phyloP scores from a whole-genome alignment of 1,284 basidiomycete species.

The Trichosporon sp. region DNA sequence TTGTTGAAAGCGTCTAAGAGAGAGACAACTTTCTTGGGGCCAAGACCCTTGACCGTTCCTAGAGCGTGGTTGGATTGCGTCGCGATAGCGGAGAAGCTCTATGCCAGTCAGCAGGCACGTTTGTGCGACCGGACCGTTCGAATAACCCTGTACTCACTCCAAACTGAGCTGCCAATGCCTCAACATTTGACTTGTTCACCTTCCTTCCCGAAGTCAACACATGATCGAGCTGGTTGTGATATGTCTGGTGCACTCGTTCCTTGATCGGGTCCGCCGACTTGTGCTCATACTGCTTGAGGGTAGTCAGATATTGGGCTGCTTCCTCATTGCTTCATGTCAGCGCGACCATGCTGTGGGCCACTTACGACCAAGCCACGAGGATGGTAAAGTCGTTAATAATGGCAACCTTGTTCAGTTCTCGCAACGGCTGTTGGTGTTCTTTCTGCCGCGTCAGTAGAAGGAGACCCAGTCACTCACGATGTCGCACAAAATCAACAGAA shows the following conservation, averaged over 20 bases:
- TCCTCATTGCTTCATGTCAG: conserved; percentile 70
- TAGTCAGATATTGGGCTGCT: conserved; percentile 85
- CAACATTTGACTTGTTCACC: conserved; percentile 96
- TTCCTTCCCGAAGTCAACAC: conserved; percentile 86
- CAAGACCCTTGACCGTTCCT: conserved; percentile 85
- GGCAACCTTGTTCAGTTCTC: conserved; percentile 90
- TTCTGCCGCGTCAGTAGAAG: conserved; percentile 57
- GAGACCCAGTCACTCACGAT: conserved; percentile 64
- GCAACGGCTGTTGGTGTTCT: conserved; percentile 85
- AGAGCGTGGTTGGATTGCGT: conserved; percentile 73
- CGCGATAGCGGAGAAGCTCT: conserved; percentile 80
- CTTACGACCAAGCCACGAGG: conserved; percentile 89
- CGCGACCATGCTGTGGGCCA: conserved; percentile 29
- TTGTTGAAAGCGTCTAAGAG: conserved; percentile 61
- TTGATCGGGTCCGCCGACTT: conserved; percentile 92
- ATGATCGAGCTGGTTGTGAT: conserved; percentile 76
- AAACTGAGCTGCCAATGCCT: conserved; percentile 87
- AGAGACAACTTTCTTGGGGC: conserved; percentile 84
- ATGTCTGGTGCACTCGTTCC: conserved; percentile 87
- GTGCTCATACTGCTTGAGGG: conserved; percentile 91
- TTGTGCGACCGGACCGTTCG: too few relatives aligned
- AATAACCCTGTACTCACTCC: conserved; percentile 66
- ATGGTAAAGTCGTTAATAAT: conserved; percentile 91
- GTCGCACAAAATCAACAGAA: conserved; percentile 91
- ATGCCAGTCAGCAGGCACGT: neutral